Evolutionary conservation across 2,329 filamentous ascomycete species (phyloP), one percentile per base, ranked within the genome.

Genomic region (Ilyonectria robusta): DNA sequence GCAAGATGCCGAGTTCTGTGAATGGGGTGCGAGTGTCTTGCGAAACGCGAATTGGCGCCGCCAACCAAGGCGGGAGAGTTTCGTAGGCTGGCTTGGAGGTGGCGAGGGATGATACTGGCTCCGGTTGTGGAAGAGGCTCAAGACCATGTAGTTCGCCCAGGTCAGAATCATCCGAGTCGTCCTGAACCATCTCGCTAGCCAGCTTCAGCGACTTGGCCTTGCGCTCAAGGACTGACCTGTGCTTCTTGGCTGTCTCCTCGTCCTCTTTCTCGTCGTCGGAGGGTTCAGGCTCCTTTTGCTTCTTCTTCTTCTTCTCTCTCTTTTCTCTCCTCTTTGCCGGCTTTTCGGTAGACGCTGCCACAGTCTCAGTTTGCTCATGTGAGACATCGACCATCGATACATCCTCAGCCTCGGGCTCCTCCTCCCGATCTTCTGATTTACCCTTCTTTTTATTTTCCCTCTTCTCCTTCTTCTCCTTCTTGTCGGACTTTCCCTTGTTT

Each of bases 121-220:
- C 87, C 13, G 93, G 94, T 72, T 97, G 94, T 8, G 94, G 94
- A 21, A 97, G 84, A 7, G 94, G 94, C 62, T 92, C 90, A 1
- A 98, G 84, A 23, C 93, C 94, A 78, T 94, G 91, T 3, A 91
- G 78, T 74, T 89, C 86, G 13, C 73, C 72, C 23, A 77, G 70
- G 46, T 82, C 79, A 17, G 76, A 73, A 4, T 81, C 79, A 0
- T 76, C 71, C n/a, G 78, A 73, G 37, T 76, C 72, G 1, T 78
- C 73, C 2, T 79, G 75, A 4, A 81, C 78, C 11, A 81, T 72
- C 62, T 84, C 83, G 48, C 84, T 80, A 4, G 84, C 81, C 65
- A 84, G 79, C 66, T 84, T 85, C 35, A 90, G 78, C 1, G 88
- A 87, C 71, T 87, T 91, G 21, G 85, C 81, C 44, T 86, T 84